Percentiles rank a stretch among this genome's conserved stretches.
Evolutionary conservation across 352 stramenopile genomes (phyloP).

Genomic region (Phytopythium montanum): DNA sequence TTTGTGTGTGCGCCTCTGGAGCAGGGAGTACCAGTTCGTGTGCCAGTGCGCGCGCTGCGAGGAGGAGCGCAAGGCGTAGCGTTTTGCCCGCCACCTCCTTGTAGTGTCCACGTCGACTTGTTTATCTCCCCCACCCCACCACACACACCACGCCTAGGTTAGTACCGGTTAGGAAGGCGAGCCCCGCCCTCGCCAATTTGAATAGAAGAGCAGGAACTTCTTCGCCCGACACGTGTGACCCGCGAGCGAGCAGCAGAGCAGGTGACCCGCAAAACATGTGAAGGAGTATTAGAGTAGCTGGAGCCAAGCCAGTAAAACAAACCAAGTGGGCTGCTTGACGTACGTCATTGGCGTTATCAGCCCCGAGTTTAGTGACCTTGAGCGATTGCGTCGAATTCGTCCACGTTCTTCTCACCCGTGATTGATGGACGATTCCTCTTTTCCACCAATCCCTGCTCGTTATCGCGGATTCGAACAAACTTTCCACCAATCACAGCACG

Average conservation of each 20-base stretch:
- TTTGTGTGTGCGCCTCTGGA: constrained; percentile 11
- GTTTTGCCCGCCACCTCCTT: not conserved
- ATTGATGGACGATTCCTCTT: not conserved
- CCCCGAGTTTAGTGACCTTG: not conserved
- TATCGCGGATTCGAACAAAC: not conserved
- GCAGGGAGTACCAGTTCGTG: constrained; percentile 78
- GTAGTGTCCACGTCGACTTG: not conserved
- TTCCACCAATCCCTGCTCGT: not conserved
- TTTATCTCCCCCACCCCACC: not conserved
- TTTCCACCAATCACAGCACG: not conserved
- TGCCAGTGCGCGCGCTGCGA: constrained; percentile 66
- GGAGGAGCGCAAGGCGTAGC: constrained; percentile 45
- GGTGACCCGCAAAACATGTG: too few species aligned
- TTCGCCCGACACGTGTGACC: not conserved
- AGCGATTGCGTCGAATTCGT: constrained; percentile 3
- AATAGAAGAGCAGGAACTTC: constrained; percentile 10
- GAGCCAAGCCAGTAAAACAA: too few species aligned
- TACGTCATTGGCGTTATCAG: not conserved
- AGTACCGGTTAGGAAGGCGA: constrained; percentile 7
- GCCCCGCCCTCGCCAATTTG: not conserved
- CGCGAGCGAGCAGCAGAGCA: too few species aligned
- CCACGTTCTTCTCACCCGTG: not conserved
- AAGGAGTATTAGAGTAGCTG: too few species aligned
- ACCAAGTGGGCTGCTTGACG: too few species aligned
- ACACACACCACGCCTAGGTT: not conserved